A percentile compares a stretch with the other conserved stretches of the same genome.
Evolutionary conservation across 2,329 filamentous ascomycete species (phyloP).

Genomic region (Aureobasidium uvarum): DNA sequence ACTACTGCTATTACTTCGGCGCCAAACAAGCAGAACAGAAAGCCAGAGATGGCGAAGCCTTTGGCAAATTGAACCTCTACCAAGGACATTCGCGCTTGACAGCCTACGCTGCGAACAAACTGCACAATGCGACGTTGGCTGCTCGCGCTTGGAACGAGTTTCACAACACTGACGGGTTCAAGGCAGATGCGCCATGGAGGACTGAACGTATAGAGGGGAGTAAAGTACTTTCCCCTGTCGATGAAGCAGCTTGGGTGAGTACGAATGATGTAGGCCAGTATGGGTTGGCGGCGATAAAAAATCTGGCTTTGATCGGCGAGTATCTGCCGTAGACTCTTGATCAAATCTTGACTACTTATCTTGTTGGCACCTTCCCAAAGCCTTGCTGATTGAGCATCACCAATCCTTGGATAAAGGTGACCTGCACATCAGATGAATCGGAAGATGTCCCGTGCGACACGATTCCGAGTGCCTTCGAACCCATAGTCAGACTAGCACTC

Average conservation of each 20-base stretch:
- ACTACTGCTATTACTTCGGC: constrained; percentile 5
- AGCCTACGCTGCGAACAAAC: neutral
- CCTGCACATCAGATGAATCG: no score
- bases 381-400: no score
- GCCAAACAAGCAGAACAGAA: neutral
- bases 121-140: neutral
- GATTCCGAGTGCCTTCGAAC: no score
- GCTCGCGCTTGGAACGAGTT: neutral
- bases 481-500: no score
- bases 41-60: neutral
- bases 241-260: constrained; percentile 1
- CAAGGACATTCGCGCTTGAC: constrained; percentile 6
- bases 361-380: no score
- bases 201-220: neutral
- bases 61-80: neutral
- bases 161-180: neutral
- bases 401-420: no score
- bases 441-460: no score
- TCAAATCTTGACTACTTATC: neutral
- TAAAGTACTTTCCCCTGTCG: neutral
- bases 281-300: neutral
- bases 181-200: neutral
- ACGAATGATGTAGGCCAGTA: constrained; percentile 1
- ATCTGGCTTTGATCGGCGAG: neutral
- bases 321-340: neutral